Conservation (phyloP, 371 early-diverging fungal species). For the Cokeromyces recurvatus region DNA sequence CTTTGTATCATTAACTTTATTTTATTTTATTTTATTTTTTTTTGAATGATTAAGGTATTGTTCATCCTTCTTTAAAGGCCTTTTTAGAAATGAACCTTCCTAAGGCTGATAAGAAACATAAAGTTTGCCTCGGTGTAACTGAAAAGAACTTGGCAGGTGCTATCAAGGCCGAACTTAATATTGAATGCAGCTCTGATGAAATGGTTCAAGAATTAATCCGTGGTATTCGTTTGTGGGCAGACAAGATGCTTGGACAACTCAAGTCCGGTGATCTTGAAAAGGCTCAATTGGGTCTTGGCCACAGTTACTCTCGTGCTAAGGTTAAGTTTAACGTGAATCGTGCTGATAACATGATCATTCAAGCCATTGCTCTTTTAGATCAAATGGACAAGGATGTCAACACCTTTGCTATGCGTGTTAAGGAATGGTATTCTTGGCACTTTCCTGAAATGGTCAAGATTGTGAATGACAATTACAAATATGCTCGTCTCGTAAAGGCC, state of each 20-base stretch:
- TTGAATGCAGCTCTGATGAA: conserved; percentile 78
- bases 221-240: conserved; percentile 88
- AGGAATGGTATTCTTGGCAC: conserved; percentile 99
- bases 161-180: conserved; percentile 75
- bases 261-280: conserved; percentile 89
- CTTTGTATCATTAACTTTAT: no score
- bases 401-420: conserved; percentile 86
- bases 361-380: conserved; percentile 86
- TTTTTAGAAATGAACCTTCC: conserved; percentile 94
- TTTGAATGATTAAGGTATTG: conserved; percentile 53
- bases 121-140: conserved; percentile 83
- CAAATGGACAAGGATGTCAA: conserved; percentile 95
- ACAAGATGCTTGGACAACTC: conserved; percentile 83
- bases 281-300: conserved; percentile 96
- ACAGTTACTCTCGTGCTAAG: conserved; percentile 96
- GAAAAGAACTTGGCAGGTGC: conserved; percentile 91
- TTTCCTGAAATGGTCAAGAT: conserved; percentile 98
- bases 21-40: no score
- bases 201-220: conserved; percentile 87
- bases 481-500: conserved; percentile 81
- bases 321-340: conserved; percentile 98
- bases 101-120: conserved; percentile 68
- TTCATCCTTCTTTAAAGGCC: conserved; percentile 78
- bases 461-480: conserved; percentile 87
- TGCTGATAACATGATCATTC: conserved; percentile 93